Evolutionary conservation across 805 yeast genomes (phyloP), one percentile per base, ranked within the genome.

Genomic region (Wickerhamomyces ciferrii): DNA sequence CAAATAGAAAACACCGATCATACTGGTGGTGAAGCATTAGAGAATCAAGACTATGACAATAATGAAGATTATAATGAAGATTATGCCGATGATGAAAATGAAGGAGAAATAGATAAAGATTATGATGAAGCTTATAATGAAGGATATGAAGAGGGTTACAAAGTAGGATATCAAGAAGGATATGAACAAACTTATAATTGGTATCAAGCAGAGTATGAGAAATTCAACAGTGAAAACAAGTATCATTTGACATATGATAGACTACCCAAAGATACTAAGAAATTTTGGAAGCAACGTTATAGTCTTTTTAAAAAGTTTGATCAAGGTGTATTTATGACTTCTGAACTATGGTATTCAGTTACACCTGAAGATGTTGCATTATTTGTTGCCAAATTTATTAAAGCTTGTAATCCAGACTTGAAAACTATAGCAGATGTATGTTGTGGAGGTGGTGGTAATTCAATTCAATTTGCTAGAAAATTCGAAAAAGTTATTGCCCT

Each of bases 361-460:
- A 91, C 98, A 0, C 91, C 96, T 0, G 97, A 91, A 57, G 56
- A 62, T 2, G 67, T 87, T 1, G 94, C 96, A 1, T 64, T 67
- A 6, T 80, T 79, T 54, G 63, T 75, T 0, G 84, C 90, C 0
- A 70, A 74, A 45, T 73, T 79, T 47, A 63, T 83, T 17, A 62
- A 68, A 43, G 71, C 75, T 15, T 72, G 83, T 47, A 60, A 78
- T 20, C 87, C 83, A 0, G 58, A 72, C 0, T 73, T 79, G 2
- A 52, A 51, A 5, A 70, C 66, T 3, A 65, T 82, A 0, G 60
- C 84, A 14, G 96, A 89, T 57, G 73, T 86, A 2, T 87, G 87
- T 55, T 82, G 92, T 52, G 96, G 96, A 0, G 96, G 90, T 1
- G 96, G 96, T 1, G 96, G 96, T 0, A 88, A 88, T 58, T 68